Base-by-base conservation (phyloP, 2,329 filamentous ascomycete species). In the Shiraia bambusicola region DNA sequence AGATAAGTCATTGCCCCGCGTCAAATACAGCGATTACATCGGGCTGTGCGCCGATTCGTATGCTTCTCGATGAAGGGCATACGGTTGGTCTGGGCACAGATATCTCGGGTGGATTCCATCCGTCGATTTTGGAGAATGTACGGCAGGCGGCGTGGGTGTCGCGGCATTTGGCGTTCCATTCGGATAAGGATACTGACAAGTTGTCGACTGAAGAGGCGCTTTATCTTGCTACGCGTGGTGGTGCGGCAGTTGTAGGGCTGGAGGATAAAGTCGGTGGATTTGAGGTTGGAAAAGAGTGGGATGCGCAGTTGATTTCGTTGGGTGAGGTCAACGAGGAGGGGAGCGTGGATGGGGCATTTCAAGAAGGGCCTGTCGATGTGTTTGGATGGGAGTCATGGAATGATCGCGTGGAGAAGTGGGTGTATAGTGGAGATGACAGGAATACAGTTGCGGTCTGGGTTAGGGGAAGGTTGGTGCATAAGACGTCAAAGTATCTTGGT, bases 341-440 rank as follows among this genome's bases (percentile, higher is more conserved):
- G 3, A 54, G 53, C 11, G 45, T 37, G 1, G 66, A 62, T 1
- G 70, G 71, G 1, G 70, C 70, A 4, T 67, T 72, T 3, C 74
- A 74, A 1, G 73, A 77, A 3, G 83, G 85, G 0, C 82, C 84
- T 33, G 88, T 96, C 0, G 90, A 96, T 68, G 68, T 96, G 0
- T 98, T 96, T 73, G 91, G 90, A 1, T 89, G 85, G 80, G 92
- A 97, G 77, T 80, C 63, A n/a, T 94, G 87, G 88, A 81, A 86
- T 28, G 88, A 97, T 59, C 81, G 76, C 60, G 72, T 97, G 9
- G 87, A 88, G 37, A 98, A 98, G 75, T 98, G 93, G 93, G 75
- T 97, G 47, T 98, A 87, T 71, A 87, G 82, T 52, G 93, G 93
- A 0, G 91, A 97, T 73, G 93, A 97, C 70, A 77, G 92, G 54